Evolutionary conservation across 305 asterid genomes (phyloP), one percentile per base, ranked within the genome.

Genomic region (Salvia sclarea): DNA sequence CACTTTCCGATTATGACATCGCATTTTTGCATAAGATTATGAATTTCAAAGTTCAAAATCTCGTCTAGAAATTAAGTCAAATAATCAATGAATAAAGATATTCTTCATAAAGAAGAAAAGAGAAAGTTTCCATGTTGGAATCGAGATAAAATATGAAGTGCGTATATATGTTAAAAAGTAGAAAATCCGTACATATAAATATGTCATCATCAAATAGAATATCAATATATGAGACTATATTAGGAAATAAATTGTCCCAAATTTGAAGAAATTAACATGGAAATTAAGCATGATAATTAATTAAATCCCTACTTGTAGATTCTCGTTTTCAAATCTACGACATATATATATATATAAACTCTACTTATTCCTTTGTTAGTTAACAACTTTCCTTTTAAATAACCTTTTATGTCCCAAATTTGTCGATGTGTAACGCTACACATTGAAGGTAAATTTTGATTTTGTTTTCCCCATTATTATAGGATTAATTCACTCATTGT

Each of bases 391-490:
- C 76, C 68, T 64, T 8, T n/a, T 1, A 17, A 64, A 31, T 17
- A 33, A 79, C 73, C 55, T 35, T 44, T 30, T 66, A 63, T 17
- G 25, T 59, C 61, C 82, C 75, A 76, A 67, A 76, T 68, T 64
- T 45, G 63, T 69, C n/a, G 8, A 30, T 2, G 66, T 61, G 75
- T 77, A 81, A 80, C 74, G 73, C 74, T 77, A 55, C 45, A 55
- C 60, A 76, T 64, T 81, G 21, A 75, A 71, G 76, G 78, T 41
- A 64, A 73, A 68, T 75, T 66, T 78, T 17, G 82, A 83, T 83
- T 40, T 69, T 25, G 81, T 40, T 69, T 25, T 70, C 83, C 40
- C 82, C 80, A 67, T 80, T 78, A 81, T 77, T 64, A 76, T 50
- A 70, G 69, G 78, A 80, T 79, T 81, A 63, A 35, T 67, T 61